Evolutionary conservation across 2,329 filamentous ascomycete genomes (phyloP).

Genomic region (Aspergillus sojae): DNA sequence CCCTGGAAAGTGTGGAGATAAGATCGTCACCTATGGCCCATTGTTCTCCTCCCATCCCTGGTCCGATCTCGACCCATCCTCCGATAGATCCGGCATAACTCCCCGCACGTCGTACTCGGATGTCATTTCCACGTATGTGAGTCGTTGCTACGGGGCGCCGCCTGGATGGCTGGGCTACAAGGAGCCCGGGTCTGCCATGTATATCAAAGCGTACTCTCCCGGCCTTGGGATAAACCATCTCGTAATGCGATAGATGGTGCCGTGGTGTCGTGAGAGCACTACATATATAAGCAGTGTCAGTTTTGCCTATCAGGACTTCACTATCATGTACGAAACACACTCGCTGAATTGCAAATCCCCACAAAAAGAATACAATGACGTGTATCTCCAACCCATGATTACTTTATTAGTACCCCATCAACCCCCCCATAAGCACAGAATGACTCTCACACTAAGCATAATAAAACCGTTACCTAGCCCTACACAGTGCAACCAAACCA

Average conservation of each 20-base stretch:
- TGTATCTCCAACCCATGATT: neutral
- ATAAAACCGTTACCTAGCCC: neutral
- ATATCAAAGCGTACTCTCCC: neutral
- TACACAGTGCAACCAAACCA: neutral
- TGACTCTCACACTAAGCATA: neutral
- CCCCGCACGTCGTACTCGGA: neutral
- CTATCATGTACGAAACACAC: neutral
- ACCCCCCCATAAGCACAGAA: neutral
- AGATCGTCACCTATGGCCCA: neutral
- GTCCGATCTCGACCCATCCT: neutral
- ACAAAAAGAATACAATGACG: neutral
- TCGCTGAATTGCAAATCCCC: neutral
- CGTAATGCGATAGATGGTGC: neutral
- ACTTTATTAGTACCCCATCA: neutral
- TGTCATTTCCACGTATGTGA: conserved; percentile 1
- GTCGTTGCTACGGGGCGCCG: neutral
- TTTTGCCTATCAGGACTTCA: neutral
- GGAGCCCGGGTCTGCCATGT: neutral
- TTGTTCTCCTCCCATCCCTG: neutral
- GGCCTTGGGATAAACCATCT: neutral
- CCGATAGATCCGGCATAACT: conserved; percentile 3
- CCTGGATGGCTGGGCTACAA: neutral
- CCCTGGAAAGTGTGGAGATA: neutral
- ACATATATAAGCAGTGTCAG: neutral
- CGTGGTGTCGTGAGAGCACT: neutral